These are phyloP conservation scores for Saturnispora kantuleensis DNA, from an alignment of 805 yeast species.

Conservation along the genomic window DNA sequence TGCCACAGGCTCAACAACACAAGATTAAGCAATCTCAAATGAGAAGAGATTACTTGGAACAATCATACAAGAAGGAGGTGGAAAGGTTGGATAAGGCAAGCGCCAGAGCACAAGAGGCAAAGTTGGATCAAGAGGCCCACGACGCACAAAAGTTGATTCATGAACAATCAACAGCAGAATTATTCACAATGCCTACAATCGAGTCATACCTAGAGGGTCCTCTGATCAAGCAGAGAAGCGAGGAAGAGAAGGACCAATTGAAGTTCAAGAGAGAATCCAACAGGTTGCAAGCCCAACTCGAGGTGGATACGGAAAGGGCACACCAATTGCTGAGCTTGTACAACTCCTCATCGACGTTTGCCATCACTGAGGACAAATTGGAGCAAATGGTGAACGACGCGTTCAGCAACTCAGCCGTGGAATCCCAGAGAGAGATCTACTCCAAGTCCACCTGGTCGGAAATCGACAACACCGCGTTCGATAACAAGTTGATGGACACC, in stretches of 20 bases:
- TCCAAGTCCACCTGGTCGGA: slow-evolving; percentile 13
- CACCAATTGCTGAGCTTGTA: slow-evolving; percentile 56
- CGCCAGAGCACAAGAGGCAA: slow-evolving; percentile 20
- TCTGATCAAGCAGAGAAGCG: slow-evolving; percentile 61
- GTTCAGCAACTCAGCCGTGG: slow-evolving; percentile 23
- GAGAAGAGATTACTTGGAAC: slow-evolving; percentile 62
- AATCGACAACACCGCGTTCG: slow-evolving; percentile 17
- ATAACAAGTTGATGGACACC: slow-evolving; percentile 20
- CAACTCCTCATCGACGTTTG: slow-evolving; percentile 58
- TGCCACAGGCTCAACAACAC: slow-evolving; percentile 35
- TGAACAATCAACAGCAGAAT: slow-evolving; percentile 41
- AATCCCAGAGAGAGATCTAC: slow-evolving; percentile 6
- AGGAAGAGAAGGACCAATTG: slow-evolving; percentile 52
- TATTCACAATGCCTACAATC: slow-evolving; percentile 71
- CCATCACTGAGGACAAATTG: slow-evolving; percentile 62
- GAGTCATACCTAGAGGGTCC: slow-evolving; percentile 59
- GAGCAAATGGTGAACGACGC: slow-evolving; percentile 49
- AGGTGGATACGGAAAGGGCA: slow-evolving; percentile 43
- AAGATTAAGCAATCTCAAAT: slow-evolving; percentile 46
- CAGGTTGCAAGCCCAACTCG: slow-evolving; percentile 45
- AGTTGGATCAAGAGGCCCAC: slow-evolving; percentile 24
- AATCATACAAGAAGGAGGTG: slow-evolving; percentile 39
- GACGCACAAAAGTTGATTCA: slow-evolving; percentile 18
- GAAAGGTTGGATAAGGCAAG: slow-evolving; percentile 25
- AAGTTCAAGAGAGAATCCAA: slow-evolving; percentile 57